Percentiles rank a stretch among this genome's conserved stretches.
Conservation (phyloP, 1,284 basidiomycete species). For the Apiotrichum gracile region DNA sequence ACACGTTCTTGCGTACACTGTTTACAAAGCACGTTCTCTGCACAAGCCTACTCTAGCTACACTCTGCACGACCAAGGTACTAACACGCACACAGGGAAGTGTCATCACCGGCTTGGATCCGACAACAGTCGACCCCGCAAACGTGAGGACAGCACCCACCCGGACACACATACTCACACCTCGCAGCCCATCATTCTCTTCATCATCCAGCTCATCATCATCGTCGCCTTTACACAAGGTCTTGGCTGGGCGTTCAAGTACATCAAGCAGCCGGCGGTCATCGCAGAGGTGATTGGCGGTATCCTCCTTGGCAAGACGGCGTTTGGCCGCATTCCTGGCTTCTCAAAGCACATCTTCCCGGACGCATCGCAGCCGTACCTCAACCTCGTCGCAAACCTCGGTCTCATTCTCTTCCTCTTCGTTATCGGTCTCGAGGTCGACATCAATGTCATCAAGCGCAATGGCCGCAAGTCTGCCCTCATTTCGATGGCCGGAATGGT, state of each 20-base stretch:
- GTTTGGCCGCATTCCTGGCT: conserved; percentile 65
- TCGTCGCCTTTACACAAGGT: conserved; percentile 67
- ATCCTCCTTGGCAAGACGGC: conserved; percentile 70
- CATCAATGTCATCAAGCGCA: conserved; percentile 65
- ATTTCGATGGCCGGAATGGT: conserved; percentile 62
- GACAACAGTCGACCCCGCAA: not conserved
- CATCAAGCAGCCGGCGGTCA: conserved; percentile 76
- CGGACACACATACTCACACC: too few relatives aligned
- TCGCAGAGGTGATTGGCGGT: conserved; percentile 80
- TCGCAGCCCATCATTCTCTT: conserved; percentile 68
- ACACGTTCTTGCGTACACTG: not conserved
- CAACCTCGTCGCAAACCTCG: conserved; percentile 84
- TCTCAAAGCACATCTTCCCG: conserved; percentile 78
- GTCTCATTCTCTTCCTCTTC: conserved; percentile 86
- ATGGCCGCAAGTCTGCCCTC: conserved; percentile 59
- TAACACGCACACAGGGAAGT: conserved; percentile 18
- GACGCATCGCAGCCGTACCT: conserved; percentile 65
- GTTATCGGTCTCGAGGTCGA: conserved; percentile 91
- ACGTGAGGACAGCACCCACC: too few relatives aligned
- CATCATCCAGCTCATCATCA: conserved; percentile 62
- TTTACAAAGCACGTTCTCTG: not conserved
- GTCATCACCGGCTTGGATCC: conserved; percentile 60
- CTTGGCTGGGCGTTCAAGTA: conserved; percentile 59
- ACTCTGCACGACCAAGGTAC: not conserved
- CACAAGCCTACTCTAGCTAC: not conserved